Conservation (phyloP, 2,329 filamentous ascomycete species). For the Aspergillus texensis region DNA sequence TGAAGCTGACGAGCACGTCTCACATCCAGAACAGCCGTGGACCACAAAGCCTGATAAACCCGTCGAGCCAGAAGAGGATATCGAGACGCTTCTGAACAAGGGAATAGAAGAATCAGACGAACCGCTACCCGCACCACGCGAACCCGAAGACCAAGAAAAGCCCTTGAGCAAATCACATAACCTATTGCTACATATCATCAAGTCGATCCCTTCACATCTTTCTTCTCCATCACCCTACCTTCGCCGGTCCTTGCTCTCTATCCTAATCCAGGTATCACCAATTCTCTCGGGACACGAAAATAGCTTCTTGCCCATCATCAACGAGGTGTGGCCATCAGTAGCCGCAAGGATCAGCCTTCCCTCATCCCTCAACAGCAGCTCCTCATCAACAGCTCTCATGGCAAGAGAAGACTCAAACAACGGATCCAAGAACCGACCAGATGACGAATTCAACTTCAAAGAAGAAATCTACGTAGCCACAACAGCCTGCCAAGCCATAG, state of each 20-base stretch:
- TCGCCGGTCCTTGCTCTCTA: slow-evolving; percentile 73
- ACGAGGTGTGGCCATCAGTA: slow-evolving; percentile 87
- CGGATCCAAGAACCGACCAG: slow-evolving; percentile 47
- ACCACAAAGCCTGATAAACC: slow-evolving; percentile 28
- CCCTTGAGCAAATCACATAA: slow-evolving; percentile 74
- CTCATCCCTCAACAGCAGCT: slow-evolving; percentile 61
- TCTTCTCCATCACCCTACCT: slow-evolving; percentile 80
- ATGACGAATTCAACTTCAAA: slow-evolving; percentile 29
- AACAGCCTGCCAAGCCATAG: slow-evolving; percentile 70
- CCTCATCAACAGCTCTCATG: slow-evolving; percentile 27
- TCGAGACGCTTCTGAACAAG: slow-evolving; percentile 13
- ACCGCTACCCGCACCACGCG: slow-evolving; percentile 40
- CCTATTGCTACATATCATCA: slow-evolving; percentile 79
- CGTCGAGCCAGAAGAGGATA: slow-evolving; percentile 19
- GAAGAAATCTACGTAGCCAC: slow-evolving; percentile 60
- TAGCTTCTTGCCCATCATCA: slow-evolving; percentile 83
- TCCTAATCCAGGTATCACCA: slow-evolving; percentile 72
- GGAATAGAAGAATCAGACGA: slow-evolving; percentile 38
- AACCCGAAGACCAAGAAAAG: slow-evolving; percentile 59
- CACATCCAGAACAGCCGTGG: slow-evolving; percentile 40
- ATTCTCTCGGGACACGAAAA: slow-evolving; percentile 76
- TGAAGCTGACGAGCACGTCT: slow-evolving; percentile 25
- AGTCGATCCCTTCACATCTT: slow-evolving; percentile 85
- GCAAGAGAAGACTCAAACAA: slow-evolving; percentile 15
- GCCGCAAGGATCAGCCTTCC: slow-evolving; percentile 40